These are phyloP conservation scores for Lasiodiplodia theobromae DNA, from an alignment of 2,329 filamentous ascomycete genomes.

Conservation along the genomic window DNA sequence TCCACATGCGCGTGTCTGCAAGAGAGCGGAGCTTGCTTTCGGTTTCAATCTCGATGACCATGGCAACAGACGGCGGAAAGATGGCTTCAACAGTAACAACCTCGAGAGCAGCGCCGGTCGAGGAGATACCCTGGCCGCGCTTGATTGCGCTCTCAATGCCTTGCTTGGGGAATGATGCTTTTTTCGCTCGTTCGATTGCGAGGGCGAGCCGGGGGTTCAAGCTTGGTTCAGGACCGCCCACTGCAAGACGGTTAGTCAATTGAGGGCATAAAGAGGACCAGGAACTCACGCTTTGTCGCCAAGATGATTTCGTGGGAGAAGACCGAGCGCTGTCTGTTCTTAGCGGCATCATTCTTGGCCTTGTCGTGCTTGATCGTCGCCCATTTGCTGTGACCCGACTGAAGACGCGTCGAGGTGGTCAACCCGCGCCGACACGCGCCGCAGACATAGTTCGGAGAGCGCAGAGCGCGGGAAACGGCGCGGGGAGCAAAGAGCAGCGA, in stretches of 20 bases:
- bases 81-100: constrained; percentile 80
- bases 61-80: constrained; percentile 73
- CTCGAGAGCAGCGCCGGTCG: constrained; percentile 78
- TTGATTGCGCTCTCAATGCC: constrained; percentile 86
- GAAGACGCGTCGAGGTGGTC: constrained; percentile 45
- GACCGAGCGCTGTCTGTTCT: constrained; percentile 72
- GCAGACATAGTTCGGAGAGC: constrained; percentile 16
- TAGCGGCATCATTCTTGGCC: constrained; percentile 81
- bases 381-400: constrained; percentile 88
- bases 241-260: constrained; percentile 48
- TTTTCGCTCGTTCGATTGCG: constrained; percentile 79
- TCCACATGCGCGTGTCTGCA: constrained; percentile 72
- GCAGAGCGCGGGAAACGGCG: neutral
- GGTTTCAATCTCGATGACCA: constrained; percentile 85
- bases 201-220: constrained; percentile 78
- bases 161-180: constrained; percentile 82
- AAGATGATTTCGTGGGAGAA: constrained; percentile 77
- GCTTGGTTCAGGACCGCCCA: constrained; percentile 76
- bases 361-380: constrained; percentile 97
- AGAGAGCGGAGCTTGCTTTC: constrained; percentile 79
- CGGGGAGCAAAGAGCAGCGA: constrained; percentile 1
- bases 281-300: constrained; percentile 72
- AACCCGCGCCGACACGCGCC: constrained; percentile 37
- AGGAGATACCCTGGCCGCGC: constrained; percentile 83
- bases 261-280: neutral